phyloP scores from a whole-genome alignment of 2,329 filamentous ascomycete species.

The Juglanconis juglandina region DNA sequence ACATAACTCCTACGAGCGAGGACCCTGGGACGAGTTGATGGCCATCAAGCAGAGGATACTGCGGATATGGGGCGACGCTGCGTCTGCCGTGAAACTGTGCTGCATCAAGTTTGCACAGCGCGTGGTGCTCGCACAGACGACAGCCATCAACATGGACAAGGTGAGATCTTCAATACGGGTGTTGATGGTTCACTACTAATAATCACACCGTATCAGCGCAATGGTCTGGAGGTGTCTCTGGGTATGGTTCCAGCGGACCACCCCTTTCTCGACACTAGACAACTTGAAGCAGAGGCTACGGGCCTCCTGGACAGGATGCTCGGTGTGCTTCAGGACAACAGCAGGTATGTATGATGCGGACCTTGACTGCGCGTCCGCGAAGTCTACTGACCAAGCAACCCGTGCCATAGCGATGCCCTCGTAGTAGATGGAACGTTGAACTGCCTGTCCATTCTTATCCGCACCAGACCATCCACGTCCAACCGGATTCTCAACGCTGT shows the following conservation, averaged over 20 bases:
- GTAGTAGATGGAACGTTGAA: slow-evolving; percentile 90
- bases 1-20: slow-evolving; percentile 75
- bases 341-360: slow-evolving; percentile 64
- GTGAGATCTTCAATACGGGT: slow-evolving; percentile 35
- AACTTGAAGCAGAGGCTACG: slow-evolving; percentile 87
- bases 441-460: slow-evolving; percentile 76
- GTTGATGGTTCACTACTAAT: neutral
- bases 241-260: slow-evolving; percentile 82
- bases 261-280: slow-evolving; percentile 71
- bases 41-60: slow-evolving; percentile 87
- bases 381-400: slow-evolving; percentile 22
- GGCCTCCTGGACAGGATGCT: slow-evolving; percentile 88
- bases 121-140: slow-evolving; percentile 87
- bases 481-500: slow-evolving; percentile 83
- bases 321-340: slow-evolving; percentile 78
- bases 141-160: slow-evolving; percentile 69
- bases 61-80: slow-evolving; percentile 78
- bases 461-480: slow-evolving; percentile 74
- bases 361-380: slow-evolving; percentile 4
- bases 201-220: slow-evolving; percentile 45
- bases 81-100: slow-evolving; percentile 77
- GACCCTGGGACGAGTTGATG: slow-evolving; percentile 83
- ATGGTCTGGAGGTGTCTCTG: slow-evolving; percentile 79
- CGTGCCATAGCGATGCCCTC: slow-evolving; percentile 68
- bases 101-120: slow-evolving; percentile 97